Evolutionary conservation across 1,284 basidiomycete genomes (phyloP), one percentile per base, ranked within the genome.

Genomic region (Porphyrellus sp.): DNA sequence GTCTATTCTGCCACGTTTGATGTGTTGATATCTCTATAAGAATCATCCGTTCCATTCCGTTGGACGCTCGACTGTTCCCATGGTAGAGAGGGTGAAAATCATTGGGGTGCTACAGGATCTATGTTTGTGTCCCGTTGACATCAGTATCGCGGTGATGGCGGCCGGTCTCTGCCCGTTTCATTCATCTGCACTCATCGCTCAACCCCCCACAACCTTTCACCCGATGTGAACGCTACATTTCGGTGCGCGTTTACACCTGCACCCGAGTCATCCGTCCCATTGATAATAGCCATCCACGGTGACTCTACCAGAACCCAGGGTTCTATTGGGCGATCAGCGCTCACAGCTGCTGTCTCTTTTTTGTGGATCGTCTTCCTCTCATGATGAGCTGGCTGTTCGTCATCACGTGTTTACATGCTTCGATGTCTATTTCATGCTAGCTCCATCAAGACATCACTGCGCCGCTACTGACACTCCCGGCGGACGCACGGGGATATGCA

Each of bases 101-200:
- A 27, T 41, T 20, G 7, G 35, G 21, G 48, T 35, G 25, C n/a
- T 25, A 47, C 43, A 33, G 44, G 48, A 25, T 33, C 23, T 16
- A 27, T 30, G 15, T n/a, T 18, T 23, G 12, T 41, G n/a, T 31
- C 38, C 8, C 4, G 39, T 37, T 30, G 20, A 27, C 51, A 41
- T 53, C 53, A 42, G 13, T 33, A 35, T 13, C n/a, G 7, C 31
- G 16, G 15, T 44, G 52, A 59, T 57, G 24, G 21, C 21, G 12
- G 25, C 33, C 33, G 15, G 15, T 34, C 11, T 34, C 24, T 37
- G 25, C 23, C 35, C 37, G 31, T 53, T n/a, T 12, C 44, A 31
- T 31, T 40, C 8, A 6, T 8, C 11, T 4, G 24, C 27, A n/a
- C 25, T 18, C 13, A 35, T n/a, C 11, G 23, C 18, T 21, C n/a